Base-by-base conservation (phyloP, 345 rosid genomes). In the Camelina hispida region DNA sequence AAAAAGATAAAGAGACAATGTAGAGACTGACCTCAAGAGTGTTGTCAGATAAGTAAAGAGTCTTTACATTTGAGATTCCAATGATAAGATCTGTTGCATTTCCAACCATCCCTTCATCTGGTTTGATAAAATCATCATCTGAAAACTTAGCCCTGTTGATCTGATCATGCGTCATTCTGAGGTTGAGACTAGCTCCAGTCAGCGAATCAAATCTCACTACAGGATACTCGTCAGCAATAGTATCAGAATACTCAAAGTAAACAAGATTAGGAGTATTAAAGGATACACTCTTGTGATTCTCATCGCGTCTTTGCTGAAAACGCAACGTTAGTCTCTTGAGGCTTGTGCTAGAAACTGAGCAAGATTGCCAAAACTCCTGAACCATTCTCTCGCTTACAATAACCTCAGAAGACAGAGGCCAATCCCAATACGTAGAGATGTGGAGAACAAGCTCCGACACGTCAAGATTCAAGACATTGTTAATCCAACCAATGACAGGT, bases 261-360 rank as follows among this genome's bases (percentile, higher is more conserved):
- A 64, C 56, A 7, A 63, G 63, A 43, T 20, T 73, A 1, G 77
- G 77, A 18, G 77, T 63, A 47, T 73, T 48, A 11, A 73, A 63
- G 0, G 64, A 63, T 0, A 73, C 46, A 13, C 56, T 63, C 35
- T 17, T 34, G 18, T 54, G 63, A 63, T 30, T 42, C 46, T 47
- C 18, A 47, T 7, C 9, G 2, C 8, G 4, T 2, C 20, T 16
- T 16, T 13, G 46, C 46, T 12, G 46, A 12, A 42, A 42, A 42
- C 52, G 20, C 1, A 47, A 47, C 22, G 11, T 47, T 47, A 47
- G 22, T 9, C 20, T 47, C 52, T 47, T 47, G 52, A 47, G 52
- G 22, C 22, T 47, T 7, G 52, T 8, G 20, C 52, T 47, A 4
- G 52, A 47, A 0, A 42, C 46, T 11, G 46, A 42, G 46, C 46